Evolutionary conservation across 164 flowering plant genomes (phyloP), one percentile per base, ranked within the genome.

Genomic region (Cinnamomum micranthum): DNA sequence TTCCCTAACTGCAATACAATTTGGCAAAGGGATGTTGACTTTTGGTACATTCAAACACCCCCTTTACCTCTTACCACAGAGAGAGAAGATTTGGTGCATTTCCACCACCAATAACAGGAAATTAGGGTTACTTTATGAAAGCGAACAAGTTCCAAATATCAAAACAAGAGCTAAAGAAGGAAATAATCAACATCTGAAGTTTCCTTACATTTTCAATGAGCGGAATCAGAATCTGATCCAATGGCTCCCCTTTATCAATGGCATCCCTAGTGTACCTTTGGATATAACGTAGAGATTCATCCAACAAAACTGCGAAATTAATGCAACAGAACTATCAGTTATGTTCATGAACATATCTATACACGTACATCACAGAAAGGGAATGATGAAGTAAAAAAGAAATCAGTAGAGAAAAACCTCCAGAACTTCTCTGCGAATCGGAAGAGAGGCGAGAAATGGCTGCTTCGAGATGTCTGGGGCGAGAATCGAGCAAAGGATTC

Each of bases 141-240:
- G 41, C 41, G 0, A 35, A 0, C 9, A 41, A 4, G 60, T 55
- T 20, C 17, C 17, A 55, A 3, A 6, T 0, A 19, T 15, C 19
- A 55, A 55, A 4, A 55, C 60, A 17, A 55, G 15, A 2, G 17
- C 0, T 6, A 55, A 55, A 55, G 20, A 14, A n/a, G n/a, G 19
- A 55, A n/a, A 22, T n/a, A n/a, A 22, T 11, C 58, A n/a, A 41
- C 2, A 22, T 50, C 50, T 24, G 3, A 20, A 35, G 1, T 22
- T 27, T 35, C 59, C 77, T 70, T 80, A 91, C 95, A 74, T 83
- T 81, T 75, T 91, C 89, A 66, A 89, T 85, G 83, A 91, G 79
- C 4, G 91, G 91, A 75, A 91, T 79, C 20, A 88, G 88, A 73
- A 89, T 70, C 33, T 86, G 83, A 80, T 89, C 91, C 84, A 89